A percentile compares a stretch with the other conserved stretches of the same genome.
Evolutionary conservation across 345 rosid genomes (phyloP).

Genomic region (Aquilaria malaccensis): DNA sequence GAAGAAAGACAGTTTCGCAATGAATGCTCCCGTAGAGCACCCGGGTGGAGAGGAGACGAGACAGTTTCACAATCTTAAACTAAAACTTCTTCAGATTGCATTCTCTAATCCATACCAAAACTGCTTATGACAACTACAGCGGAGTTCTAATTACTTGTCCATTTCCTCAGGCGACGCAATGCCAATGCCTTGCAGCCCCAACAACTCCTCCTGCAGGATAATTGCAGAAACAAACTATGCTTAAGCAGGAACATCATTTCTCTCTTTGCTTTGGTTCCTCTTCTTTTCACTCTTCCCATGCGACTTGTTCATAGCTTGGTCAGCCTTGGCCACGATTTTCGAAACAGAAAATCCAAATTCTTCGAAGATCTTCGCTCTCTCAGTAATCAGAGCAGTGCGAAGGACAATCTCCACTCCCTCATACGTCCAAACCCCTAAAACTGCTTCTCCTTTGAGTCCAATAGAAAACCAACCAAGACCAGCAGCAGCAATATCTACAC

Average conservation of each 20-base stretch:
- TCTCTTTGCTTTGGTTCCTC: constrained; percentile 26
- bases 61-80: no score
- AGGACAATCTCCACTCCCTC: constrained; percentile 67
- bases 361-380: constrained; percentile 62
- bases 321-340: constrained; percentile 79
- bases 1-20: no score
- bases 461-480: constrained; percentile 90
- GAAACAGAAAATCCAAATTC: constrained; percentile 84
- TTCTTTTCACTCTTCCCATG: constrained; percentile 35
- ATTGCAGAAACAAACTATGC: neutral
- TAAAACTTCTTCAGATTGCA: no score
- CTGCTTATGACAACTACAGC: no score
- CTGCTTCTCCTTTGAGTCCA: constrained; percentile 78
- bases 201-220: no score
- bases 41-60: no score
- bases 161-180: no score
- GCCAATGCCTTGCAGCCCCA: no score
- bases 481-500: constrained; percentile 70
- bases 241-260: constrained; percentile 15
- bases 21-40: no score
- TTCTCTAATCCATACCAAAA: no score
- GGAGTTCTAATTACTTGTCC: no score
- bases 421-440: constrained; percentile 75
- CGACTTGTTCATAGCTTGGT: constrained; percentile 46
- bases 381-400: constrained; percentile 65